These are phyloP conservation scores for Eremothecium gossypii DNA, from an alignment of 1,139 yeast species.

Conservation along the genomic window DNA sequence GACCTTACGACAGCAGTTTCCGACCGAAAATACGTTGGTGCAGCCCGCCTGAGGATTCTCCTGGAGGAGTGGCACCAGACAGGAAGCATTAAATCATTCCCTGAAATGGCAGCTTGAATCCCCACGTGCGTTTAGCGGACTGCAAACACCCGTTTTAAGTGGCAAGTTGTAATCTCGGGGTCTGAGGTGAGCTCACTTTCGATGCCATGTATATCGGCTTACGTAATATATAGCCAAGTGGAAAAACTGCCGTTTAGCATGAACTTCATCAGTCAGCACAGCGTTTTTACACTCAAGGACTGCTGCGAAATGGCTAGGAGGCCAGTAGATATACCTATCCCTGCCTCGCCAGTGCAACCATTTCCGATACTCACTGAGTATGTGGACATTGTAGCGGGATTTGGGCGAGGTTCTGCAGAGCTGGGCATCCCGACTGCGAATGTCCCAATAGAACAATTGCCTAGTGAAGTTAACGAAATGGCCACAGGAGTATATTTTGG, in stretches of 20 bases:
- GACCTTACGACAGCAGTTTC: constrained; percentile 45
- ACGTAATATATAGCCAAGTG: no score
- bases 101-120: constrained; percentile 40
- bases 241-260: neutral
- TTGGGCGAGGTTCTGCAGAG: constrained; percentile 91
- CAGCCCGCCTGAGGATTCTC: constrained; percentile 61
- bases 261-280: neutral
- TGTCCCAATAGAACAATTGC: constrained; percentile 52
- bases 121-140: neutral
- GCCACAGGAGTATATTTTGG: constrained; percentile 92
- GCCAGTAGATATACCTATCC: constrained; percentile 29
- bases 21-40: constrained; percentile 56
- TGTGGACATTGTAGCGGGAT: constrained; percentile 68
- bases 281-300: neutral
- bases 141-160: no score
- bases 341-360: constrained; percentile 46
- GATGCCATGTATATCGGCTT: no score
- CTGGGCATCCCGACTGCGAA: constrained; percentile 96
- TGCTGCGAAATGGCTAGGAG: constrained; percentile 5
- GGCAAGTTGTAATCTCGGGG: no score
- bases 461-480: constrained; percentile 34
- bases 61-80: constrained; percentile 65
- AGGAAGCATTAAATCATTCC: constrained; percentile 41
- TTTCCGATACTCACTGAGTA: constrained; percentile 51
- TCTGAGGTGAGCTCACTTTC: no score